phyloP scores from a whole-genome alignment of 768 basidiomycete genomes.

The Myochromella boudieri region DNA sequence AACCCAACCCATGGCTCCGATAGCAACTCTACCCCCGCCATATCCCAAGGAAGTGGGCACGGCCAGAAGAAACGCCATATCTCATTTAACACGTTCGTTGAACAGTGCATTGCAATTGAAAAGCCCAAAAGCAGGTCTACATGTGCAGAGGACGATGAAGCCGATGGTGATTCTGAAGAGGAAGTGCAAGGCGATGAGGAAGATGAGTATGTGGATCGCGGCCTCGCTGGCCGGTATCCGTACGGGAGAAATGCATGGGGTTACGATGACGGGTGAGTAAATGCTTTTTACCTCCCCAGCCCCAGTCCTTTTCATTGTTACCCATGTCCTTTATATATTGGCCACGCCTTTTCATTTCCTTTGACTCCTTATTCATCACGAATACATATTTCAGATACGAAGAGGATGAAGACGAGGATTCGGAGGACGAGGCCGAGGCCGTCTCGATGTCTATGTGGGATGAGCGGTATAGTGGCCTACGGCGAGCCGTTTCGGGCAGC shows the following conservation, averaged over 20 bases:
- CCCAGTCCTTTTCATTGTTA: constrained; percentile 5
- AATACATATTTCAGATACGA: constrained; percentile 51
- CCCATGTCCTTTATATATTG: no score
- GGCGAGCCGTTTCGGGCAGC: constrained; percentile 28
- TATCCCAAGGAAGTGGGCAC: not conserved
- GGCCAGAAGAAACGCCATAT: constrained; percentile 79
- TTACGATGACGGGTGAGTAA: constrained; percentile 65
- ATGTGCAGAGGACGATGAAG: constrained; percentile 19
- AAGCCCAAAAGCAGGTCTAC: constrained; percentile 51
- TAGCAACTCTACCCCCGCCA: constrained; percentile 6
- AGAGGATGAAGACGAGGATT: constrained; percentile 61
- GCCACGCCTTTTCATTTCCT: no score
- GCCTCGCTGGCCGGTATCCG: constrained; percentile 14
- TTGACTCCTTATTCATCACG: no score
- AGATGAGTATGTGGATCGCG: constrained; percentile 2
- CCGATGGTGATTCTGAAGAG: constrained; percentile 22
- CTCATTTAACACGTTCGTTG: constrained; percentile 96
- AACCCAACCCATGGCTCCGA: constrained; percentile 16
- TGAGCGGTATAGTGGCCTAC: constrained; percentile 19
- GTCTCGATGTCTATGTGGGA: constrained; percentile 25
- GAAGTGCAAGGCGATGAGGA: constrained; percentile 10
- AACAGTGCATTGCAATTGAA: constrained; percentile 92
- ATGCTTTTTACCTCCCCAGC: constrained; percentile 6
- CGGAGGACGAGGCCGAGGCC: constrained; percentile 41
- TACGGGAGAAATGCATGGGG: constrained; percentile 32